Percentiles rank a stretch among this genome's conserved stretches.
Evolutionary conservation across 1,139 yeast genomes (phyloP).

Genomic region (Magnusiomyces sp.): DNA sequence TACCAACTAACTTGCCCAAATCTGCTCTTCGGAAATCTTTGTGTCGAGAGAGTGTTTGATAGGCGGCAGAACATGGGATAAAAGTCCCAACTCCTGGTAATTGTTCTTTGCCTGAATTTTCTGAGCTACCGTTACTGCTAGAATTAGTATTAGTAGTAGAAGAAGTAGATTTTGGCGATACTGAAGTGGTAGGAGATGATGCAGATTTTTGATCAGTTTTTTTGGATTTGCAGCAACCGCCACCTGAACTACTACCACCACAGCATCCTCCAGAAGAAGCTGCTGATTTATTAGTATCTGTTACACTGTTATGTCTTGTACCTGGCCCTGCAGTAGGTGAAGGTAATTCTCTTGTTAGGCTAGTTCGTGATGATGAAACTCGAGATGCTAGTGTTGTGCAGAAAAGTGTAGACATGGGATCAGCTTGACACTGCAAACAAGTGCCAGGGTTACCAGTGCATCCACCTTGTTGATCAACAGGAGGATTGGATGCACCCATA

Average conservation of each 20-base stretch:
- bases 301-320: background rate
- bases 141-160: background rate
- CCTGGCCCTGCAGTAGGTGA: background rate
- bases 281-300: background rate
- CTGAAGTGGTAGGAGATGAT: background rate
- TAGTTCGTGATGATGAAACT: constrained; percentile 8
- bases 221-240: constrained; percentile 2
- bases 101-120: background rate
- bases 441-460: constrained; percentile 88
- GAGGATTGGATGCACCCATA: background rate
- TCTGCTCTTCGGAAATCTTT: constrained; percentile 66
- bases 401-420: constrained; percentile 82
- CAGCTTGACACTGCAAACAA: constrained; percentile 73
- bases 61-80: constrained; percentile 84
- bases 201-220: background rate
- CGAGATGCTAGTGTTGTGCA: constrained; percentile 72
- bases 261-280: constrained; percentile 4
- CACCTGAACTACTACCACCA: constrained; percentile 4
- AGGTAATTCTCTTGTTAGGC: background rate
- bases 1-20: constrained; percentile 63
- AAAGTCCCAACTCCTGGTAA: constrained; percentile 37
- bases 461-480: constrained; percentile 29
- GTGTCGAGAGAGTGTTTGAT: constrained; percentile 74
- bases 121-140: background rate
- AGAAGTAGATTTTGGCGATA: background rate